Conservation (phyloP, 164 flowering plant species). For the Tetracentron sinense region DNA sequence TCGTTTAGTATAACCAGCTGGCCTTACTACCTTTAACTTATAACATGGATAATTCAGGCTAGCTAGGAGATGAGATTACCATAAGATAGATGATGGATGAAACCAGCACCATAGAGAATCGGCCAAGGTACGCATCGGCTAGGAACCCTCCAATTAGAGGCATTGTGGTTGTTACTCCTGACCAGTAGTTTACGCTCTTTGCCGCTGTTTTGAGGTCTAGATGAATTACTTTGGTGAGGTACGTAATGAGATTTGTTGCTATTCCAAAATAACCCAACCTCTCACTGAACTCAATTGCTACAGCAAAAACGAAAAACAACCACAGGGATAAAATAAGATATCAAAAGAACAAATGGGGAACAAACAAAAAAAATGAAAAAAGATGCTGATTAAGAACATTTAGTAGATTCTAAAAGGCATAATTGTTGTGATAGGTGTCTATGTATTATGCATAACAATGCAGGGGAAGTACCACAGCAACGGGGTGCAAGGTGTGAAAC, state of each 20-base stretch:
- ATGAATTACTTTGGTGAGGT: constrained; percentile 55
- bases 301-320: constrained; percentile 4
- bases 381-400: too few relatives aligned
- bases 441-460: too few relatives aligned
- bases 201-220: constrained; percentile 59
- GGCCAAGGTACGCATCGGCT: constrained; percentile 83
- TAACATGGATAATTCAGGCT: too few relatives aligned
- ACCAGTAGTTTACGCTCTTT: constrained; percentile 56
- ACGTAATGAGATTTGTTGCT: constrained; percentile 57
- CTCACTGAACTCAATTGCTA: constrained; percentile 72
- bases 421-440: too few relatives aligned
- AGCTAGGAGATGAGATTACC: constrained; percentile 35
- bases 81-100: constrained; percentile 62
- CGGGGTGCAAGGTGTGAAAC: too few relatives aligned
- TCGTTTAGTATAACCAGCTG: too few relatives aligned
- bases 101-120: constrained; percentile 52
- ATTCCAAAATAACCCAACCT: constrained; percentile 58
- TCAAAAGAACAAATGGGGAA: too few relatives aligned
- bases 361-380: background rate
- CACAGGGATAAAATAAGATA: too few relatives aligned
- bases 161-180: constrained; percentile 72
- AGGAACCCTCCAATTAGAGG: constrained; percentile 82
- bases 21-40: too few relatives aligned
- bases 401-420: too few relatives aligned
- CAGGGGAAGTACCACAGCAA: too few relatives aligned